Percentiles rank a stretch among this genome's conserved stretches.
phyloP scores from a whole-genome alignment of 768 basidiomycete species.

The Asterophora lycoperdoides region DNA sequence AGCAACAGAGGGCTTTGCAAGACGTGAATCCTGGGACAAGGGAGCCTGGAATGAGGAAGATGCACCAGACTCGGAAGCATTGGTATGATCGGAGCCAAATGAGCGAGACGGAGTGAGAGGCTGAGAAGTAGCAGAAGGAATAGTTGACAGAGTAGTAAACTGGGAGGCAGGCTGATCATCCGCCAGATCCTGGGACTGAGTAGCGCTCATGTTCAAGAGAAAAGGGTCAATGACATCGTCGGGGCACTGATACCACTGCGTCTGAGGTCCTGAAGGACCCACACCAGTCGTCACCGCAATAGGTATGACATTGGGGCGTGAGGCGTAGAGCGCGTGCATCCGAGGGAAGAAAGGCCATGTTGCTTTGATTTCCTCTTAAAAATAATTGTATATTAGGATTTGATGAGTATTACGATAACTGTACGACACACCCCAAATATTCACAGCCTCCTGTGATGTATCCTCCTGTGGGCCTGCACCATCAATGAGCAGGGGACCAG shows the following conservation, averaged over 20 bases:
- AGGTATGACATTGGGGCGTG: conserved; percentile 23
- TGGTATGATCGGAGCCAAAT: too few relatives aligned
- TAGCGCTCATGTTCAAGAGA: neutral
- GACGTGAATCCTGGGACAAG: too few relatives aligned
- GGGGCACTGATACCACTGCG: conserved; percentile 18
- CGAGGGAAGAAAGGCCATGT: neutral
- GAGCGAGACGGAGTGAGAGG: too few relatives aligned
- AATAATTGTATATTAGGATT: neutral
- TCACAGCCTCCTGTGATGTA: neutral
- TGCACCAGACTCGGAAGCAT: too few relatives aligned
- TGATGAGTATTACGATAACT: neutral
- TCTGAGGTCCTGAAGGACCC: conserved; percentile 20
- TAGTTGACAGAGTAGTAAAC: neutral
- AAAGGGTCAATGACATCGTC: neutral
- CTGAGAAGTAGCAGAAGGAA: neutral
- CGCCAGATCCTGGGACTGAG: neutral
- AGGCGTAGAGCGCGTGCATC: conserved; percentile 6
- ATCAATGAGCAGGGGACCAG: neutral
- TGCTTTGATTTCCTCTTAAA: neutral
- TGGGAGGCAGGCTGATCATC: too few relatives aligned
- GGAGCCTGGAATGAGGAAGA: too few relatives aligned
- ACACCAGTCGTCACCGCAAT: conserved; percentile 25
- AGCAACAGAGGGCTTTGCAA: too few relatives aligned
- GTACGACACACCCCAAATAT: conserved; percentile 1
- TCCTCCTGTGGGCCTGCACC: neutral